Percentiles rank a stretch among this genome's conserved stretches.
These are phyloP conservation scores for Botryosphaeria dothidea DNA, from an alignment of 2,329 filamentous ascomycete species.

Conservation along the genomic window DNA sequence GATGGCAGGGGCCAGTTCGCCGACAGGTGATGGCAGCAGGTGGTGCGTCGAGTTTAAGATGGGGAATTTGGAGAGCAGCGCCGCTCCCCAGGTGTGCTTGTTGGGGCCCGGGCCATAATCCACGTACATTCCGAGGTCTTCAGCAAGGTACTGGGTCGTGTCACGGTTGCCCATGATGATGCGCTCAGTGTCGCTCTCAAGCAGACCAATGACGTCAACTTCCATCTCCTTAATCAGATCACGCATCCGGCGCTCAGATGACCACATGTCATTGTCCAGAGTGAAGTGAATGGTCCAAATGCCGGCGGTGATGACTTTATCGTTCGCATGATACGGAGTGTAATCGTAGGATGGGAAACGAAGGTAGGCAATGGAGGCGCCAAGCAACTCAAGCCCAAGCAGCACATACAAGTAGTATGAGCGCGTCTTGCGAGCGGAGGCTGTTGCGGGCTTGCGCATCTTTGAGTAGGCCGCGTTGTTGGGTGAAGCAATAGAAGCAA, in stretches of 20 bases:
- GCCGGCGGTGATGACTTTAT: conserved; percentile 86
- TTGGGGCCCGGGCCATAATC: conserved; percentile 97
- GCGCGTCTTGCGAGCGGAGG: conserved; percentile 55
- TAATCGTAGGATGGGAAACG: conserved; percentile 94
- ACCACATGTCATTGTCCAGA: conserved; percentile 98
- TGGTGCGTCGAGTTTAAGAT: conserved; percentile 97
- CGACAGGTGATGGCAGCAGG: conserved; percentile 86
- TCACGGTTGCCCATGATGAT: conserved; percentile 99
- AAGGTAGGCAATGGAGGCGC: conserved; percentile 78
- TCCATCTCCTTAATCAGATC: conserved; percentile 92
- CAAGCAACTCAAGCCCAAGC: conserved; percentile 75
- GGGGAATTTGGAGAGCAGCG: conserved; percentile 93
- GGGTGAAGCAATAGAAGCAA: conserved; percentile 62
- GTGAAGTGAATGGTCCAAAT: conserved; percentile 99
- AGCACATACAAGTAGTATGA: conserved; percentile 73
- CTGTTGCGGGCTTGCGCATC: conserved; percentile 48
- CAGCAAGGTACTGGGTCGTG: conserved; percentile 89
- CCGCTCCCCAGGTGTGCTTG: conserved; percentile 97
- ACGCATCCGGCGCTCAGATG: conserved; percentile 89
- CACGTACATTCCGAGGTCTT: conserved; percentile 97
- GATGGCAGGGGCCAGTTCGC: conserved; percentile 92
- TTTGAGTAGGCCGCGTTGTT: conserved; percentile 40
- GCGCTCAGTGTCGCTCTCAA: conserved; percentile 90
- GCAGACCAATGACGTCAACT: conserved; percentile 91
- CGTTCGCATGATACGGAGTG: conserved; percentile 81